These are phyloP conservation scores for Abrus pulchellus DNA, from an alignment of 306 rosid species.

Conservation along the genomic window DNA sequence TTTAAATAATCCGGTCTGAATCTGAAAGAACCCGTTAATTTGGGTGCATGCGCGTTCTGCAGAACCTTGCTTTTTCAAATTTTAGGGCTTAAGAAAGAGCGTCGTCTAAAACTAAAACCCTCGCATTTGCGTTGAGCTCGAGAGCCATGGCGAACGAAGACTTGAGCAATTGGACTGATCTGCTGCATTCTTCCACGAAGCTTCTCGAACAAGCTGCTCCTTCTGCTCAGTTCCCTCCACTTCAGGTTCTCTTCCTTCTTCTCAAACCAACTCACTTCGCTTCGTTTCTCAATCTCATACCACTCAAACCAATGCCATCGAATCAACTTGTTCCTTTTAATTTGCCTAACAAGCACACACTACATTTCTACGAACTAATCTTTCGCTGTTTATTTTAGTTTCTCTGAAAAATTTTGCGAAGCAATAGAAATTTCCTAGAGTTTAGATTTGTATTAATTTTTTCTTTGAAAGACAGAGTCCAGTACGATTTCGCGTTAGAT, in stretches of 20 bases:
- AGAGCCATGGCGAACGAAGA: constrained; percentile 78
- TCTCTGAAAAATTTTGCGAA: not conserved
- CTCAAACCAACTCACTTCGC: not conserved
- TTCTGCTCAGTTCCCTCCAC: constrained; percentile 97
- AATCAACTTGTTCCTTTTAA: constrained; percentile 16
- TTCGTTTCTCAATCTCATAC: not conserved
- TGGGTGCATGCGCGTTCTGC: constrained; percentile 3
- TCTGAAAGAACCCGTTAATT: no score
- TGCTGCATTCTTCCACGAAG: constrained; percentile 92
- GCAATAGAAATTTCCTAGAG: not conserved
- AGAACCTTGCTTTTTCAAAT: constrained; percentile 36
- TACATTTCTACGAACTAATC: not conserved
- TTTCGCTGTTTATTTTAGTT: not conserved
- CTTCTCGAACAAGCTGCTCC: constrained; percentile 99
- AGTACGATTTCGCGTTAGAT: not conserved
- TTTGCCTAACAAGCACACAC: not conserved
- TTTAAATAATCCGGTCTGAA: no score
- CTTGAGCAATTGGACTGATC: constrained; percentile 80
- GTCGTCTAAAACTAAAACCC: not conserved
- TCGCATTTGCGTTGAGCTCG: not conserved
- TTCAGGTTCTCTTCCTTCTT: constrained; percentile 65
- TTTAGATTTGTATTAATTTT: not conserved
- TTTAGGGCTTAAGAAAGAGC: constrained; percentile 46
- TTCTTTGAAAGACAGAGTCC: not conserved
- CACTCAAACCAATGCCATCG: constrained; percentile 10